Conservation (phyloP, 2,329 filamentous ascomycete genomes). For the Ceratocystiopsis minuta region DNA sequence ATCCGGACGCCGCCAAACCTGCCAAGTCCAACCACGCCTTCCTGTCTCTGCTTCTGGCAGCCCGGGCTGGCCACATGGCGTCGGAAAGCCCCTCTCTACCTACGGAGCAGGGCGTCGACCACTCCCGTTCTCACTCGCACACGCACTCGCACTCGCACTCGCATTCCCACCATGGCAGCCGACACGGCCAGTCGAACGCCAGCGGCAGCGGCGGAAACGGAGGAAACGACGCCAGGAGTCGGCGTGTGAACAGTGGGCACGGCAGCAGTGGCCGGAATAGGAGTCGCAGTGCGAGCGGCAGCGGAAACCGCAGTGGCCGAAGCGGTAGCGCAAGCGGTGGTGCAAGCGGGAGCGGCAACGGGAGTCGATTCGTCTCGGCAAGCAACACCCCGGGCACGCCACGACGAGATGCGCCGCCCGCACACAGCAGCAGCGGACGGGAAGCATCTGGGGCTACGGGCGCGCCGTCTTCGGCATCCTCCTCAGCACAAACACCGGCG, state of each 20-base stretch:
- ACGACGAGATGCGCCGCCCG: conserved; percentile 5
- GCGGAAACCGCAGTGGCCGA: not conserved
- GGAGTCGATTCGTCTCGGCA: not conserved
- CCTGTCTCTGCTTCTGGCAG: no score
- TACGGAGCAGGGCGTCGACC: conserved; percentile 3
- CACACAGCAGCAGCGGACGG: not conserved
- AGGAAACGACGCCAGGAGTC: no score
- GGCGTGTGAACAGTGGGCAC: not conserved
- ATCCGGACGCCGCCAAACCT: no score
- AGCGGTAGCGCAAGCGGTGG: not conserved
- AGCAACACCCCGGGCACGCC: conserved; percentile 9
- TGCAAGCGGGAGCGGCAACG: conserved; percentile 1
- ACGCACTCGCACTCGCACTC: not conserved
- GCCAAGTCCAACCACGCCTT: no score
- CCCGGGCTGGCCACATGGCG: not conserved
- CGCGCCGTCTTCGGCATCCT: conserved; percentile 13
- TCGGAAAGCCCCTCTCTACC: conserved; percentile 1
- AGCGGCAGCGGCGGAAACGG: no score
- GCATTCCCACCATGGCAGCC: conserved; percentile 2
- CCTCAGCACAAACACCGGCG: conserved; percentile 2
- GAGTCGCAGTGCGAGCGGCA: not conserved
- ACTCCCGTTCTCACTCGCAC: not conserved
- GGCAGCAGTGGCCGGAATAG: not conserved
- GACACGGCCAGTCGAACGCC: not conserved
- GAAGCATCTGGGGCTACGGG: conserved; percentile 1